These are phyloP conservation scores for Chlamydomonas asymmetrica DNA, from an alignment of 139 green algal genomes.

Conservation along the genomic window DNA sequence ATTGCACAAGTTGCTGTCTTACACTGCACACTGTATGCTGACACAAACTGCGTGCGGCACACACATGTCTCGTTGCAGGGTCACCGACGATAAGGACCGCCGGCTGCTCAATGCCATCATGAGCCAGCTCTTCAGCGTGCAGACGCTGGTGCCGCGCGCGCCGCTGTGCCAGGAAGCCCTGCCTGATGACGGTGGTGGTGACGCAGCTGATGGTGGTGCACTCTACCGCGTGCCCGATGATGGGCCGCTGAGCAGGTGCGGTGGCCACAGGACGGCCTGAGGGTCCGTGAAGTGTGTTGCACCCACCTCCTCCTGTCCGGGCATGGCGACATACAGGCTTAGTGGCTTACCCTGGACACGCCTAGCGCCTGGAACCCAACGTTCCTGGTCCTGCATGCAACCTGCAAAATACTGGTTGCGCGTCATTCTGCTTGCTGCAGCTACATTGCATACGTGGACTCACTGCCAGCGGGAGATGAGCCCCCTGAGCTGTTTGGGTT, in stretches of 20 bases:
- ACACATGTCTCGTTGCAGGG: constrained; percentile 19
- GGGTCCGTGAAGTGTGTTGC: background rate
- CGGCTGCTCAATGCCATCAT: constrained; percentile 61
- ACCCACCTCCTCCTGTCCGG: background rate
- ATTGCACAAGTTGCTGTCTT: background rate
- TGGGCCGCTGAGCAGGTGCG: background rate
- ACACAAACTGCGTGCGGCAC: background rate
- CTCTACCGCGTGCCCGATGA: background rate
- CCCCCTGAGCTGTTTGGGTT: constrained; percentile 66
- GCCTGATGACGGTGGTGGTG: background rate
- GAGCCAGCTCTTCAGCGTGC: constrained; percentile 37
- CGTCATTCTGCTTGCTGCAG: background rate
- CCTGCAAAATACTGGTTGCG: background rate
- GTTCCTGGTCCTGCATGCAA: background rate
- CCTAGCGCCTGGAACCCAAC: background rate
- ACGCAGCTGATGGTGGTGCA: background rate
- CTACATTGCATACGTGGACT: constrained; percentile 46
- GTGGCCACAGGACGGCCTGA: background rate
- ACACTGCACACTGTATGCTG: background rate
- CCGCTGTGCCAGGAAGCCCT: constrained; percentile 7
- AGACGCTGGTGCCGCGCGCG: constrained; percentile 6
- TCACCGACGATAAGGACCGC: constrained; percentile 74
- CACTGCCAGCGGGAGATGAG: constrained; percentile 29
- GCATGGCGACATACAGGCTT: background rate
- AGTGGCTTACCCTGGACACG: background rate